phyloP scores from a whole-genome alignment of 2,329 filamentous ascomycete species.

The Nigrograna mackinnonii region DNA sequence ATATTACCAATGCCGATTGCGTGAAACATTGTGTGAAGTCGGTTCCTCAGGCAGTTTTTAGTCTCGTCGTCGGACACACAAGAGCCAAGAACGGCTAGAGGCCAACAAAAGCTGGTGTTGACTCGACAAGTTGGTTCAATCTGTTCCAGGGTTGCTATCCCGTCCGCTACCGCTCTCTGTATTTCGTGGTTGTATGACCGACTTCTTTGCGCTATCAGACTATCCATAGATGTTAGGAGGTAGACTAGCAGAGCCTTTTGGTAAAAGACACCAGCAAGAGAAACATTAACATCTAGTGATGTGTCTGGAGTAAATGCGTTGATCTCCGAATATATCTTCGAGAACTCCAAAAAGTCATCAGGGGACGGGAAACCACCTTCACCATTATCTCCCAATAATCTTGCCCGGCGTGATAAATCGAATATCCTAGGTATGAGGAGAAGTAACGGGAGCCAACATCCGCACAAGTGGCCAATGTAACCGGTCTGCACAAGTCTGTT shows the following conservation, averaged over 20 bases:
- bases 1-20: background rate
- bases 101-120: slow-evolving; percentile 5
- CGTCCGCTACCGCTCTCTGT: background rate
- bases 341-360: background rate
- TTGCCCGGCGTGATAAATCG: background rate
- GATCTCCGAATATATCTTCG: background rate
- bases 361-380: background rate
- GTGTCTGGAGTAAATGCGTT: background rate
- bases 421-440: slow-evolving; percentile 3
- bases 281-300: background rate
- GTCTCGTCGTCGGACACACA: background rate
- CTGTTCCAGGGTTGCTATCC: background rate
- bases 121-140: background rate
- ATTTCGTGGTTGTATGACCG: background rate
- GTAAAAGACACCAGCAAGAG: background rate
- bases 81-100: slow-evolving; percentile 2
- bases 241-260: background rate
- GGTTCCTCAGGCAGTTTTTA: background rate
- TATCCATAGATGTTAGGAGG: background rate
- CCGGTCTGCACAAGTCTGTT: background rate
- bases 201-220: background rate
- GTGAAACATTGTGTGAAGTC: background rate
- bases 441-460: slow-evolving; percentile 2
- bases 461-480: slow-evolving; percentile 3
- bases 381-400: background rate